Evolutionary conservation across 805 yeast species (phyloP).

Genomic region (Metschnikowia drakensbergensis): DNA sequence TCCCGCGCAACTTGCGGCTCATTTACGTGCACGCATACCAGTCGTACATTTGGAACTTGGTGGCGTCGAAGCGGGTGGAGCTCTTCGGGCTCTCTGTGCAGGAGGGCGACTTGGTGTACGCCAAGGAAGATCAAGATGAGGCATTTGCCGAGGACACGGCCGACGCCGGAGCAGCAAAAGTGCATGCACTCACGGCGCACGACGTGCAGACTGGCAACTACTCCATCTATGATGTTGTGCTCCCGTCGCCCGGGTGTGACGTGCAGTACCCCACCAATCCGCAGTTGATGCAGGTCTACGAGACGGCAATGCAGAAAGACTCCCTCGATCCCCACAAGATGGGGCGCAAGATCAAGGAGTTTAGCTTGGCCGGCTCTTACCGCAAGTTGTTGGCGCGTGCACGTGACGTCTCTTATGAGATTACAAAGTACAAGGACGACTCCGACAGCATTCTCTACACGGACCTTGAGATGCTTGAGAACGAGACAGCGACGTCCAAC

Average conservation of each 20-base stretch:
- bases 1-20: slow-evolving; percentile 86
- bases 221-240: slow-evolving; percentile 75
- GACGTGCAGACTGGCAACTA: slow-evolving; percentile 59
- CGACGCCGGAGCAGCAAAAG: slow-evolving; percentile 54
- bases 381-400: slow-evolving; percentile 71
- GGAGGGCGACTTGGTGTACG: slow-evolving; percentile 75
- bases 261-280: slow-evolving; percentile 77
- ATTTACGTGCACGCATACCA: slow-evolving; percentile 99
- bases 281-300: slow-evolving; percentile 56
- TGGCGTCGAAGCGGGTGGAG: slow-evolving; percentile 71
- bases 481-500: slow-evolving; percentile 21
- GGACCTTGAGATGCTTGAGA: slow-evolving; percentile 52
- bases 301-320: slow-evolving; percentile 71
- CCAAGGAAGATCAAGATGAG: slow-evolving; percentile 34
- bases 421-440: slow-evolving; percentile 59
- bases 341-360: slow-evolving; percentile 82
- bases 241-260: slow-evolving; percentile 97
- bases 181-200: slow-evolving; percentile 68
- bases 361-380: slow-evolving; percentile 88
- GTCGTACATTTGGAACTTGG: slow-evolving; percentile 90
- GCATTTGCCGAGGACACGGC: slow-evolving; percentile 72
- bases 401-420: slow-evolving; percentile 53
- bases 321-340: slow-evolving; percentile 79
- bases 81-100: slow-evolving; percentile 66
- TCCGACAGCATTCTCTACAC: slow-evolving; percentile 73